Percentiles rank a stretch among this genome's conserved stretches.
Conservation (phyloP, 768 basidiomycete genomes). For the Tephrocybe sp. region DNA sequence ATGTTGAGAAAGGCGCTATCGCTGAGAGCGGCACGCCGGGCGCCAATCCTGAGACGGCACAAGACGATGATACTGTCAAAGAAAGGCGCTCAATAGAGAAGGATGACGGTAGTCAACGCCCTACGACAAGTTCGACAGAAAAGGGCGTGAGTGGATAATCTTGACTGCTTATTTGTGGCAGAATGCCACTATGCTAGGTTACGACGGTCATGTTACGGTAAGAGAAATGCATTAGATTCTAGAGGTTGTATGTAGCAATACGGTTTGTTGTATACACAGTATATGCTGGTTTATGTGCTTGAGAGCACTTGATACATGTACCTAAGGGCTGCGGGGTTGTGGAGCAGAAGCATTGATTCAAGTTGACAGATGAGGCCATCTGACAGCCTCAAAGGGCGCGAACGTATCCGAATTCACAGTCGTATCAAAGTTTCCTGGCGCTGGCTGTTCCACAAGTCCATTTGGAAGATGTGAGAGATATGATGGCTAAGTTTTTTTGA, state of each 20-base stretch:
- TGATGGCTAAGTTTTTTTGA: too few species aligned
- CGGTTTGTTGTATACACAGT: too few species aligned
- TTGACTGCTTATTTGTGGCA: neutral
- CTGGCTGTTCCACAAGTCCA: slow-evolving; percentile 2
- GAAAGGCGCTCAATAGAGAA: slow-evolving; percentile 19
- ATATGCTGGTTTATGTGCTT: too few species aligned
- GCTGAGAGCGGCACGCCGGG: slow-evolving; percentile 8
- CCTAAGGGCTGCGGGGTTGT: slow-evolving; percentile 4
- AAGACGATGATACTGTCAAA: slow-evolving; percentile 25
- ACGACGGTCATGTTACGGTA: too few species aligned
- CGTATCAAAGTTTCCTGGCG: slow-evolving; percentile 3
- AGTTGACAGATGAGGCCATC: slow-evolving; percentile 9
- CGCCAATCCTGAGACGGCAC: slow-evolving; percentile 10
- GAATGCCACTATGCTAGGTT: neutral
- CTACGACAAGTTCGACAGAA: slow-evolving; percentile 21
- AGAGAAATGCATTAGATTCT: slow-evolving; percentile 2
- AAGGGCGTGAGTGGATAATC: slow-evolving; percentile 11
- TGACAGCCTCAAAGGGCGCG: neutral
- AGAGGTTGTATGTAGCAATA: too few species aligned
- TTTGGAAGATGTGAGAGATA: slow-evolving; percentile 4
- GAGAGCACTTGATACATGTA: too few species aligned
- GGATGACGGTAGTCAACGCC: slow-evolving; percentile 17
- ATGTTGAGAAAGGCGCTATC: slow-evolving; percentile 19
- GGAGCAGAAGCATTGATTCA: slow-evolving; percentile 4
- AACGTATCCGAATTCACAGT: neutral